Base-by-base conservation (phyloP, 176 grass and related monocot genomes). In the Musa troglodytarum region DNA sequence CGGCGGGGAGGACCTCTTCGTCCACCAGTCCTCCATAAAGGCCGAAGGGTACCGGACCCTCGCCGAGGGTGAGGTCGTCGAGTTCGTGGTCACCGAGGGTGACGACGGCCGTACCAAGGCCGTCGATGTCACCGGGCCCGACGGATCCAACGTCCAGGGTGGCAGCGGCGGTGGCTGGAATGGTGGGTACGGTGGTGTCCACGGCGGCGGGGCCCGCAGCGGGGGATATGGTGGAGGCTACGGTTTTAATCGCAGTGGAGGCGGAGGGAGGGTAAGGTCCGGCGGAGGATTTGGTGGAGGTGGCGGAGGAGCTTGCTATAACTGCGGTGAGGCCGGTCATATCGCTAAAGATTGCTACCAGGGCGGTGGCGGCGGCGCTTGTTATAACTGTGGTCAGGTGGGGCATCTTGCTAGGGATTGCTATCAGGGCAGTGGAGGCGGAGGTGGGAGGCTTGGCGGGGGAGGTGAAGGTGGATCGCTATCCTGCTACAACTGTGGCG, bases 401-500 rank as follows among this genome's bases (percentile, higher is more conserved):
- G 86, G 86, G 9, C 86, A 88, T 67, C 81, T 88, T 74, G 82
- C 86, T 0, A 83, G 88, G 9, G 92, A 85, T 72, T 95, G 92
- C 79, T 64, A 67, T 76, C 65, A 21, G 21, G 81, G 80, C 73
- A 65, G 20, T 59, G 76, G 55, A 0, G 78, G 63, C 11, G 24
- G 63, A 10, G 15, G 54, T 57, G 2, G 54, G 54, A 16, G 54
- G 12, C 15, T 12, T 24, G 63, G 63, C 21, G 63, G 63, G 3
- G 22, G 63, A 19, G 63, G 63, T 14, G 63, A 21, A 19, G 56
- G 92, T 0, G 88, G 86, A 89, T 1, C 74, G 81, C 1, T 25
- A 2, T 87, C 87, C 26, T 93, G 91, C 73, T 93, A 93, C 78
- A 87, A 83, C 82, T 93, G 91, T 72, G 92, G 92, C 72, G 87